phyloP scores from a whole-genome alignment of 2,329 filamentous ascomycete genomes.

The Pseudocercospora vitis region DNA sequence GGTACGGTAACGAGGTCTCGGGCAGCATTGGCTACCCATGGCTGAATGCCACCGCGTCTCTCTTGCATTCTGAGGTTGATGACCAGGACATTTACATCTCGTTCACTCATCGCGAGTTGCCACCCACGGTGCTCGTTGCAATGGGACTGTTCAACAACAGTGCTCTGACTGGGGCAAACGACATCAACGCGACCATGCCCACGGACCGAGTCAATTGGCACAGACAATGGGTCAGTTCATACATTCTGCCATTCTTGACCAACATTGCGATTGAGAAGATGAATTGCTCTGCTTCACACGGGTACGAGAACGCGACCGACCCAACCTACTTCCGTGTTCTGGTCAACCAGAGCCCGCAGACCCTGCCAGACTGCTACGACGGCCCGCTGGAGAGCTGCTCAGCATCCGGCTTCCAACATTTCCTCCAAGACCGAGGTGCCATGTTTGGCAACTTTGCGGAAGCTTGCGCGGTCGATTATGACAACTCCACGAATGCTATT shows the following conservation, averaged over 20 bases:
- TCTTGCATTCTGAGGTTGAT: slow-evolving; percentile 49
- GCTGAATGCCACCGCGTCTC: slow-evolving; percentile 60
- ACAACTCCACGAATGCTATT: slow-evolving; percentile 45
- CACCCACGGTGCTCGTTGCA: slow-evolving; percentile 65
- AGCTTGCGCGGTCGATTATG: slow-evolving; percentile 45
- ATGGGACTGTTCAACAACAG: slow-evolving; percentile 71
- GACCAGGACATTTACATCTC: slow-evolving; percentile 64
- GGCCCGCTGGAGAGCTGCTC: slow-evolving; percentile 55
- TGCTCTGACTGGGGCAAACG: slow-evolving; percentile 52
- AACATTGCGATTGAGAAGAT: slow-evolving; percentile 67
- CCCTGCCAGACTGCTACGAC: slow-evolving; percentile 49
- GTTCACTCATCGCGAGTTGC: slow-evolving; percentile 69
- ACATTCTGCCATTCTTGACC: slow-evolving; percentile 64
- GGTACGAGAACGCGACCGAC: slow-evolving; percentile 48
- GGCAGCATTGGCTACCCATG: slow-evolving; percentile 65
- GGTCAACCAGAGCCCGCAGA: slow-evolving; percentile 54
- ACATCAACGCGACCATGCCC: slow-evolving; percentile 66
- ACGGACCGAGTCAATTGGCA: slow-evolving; percentile 61
- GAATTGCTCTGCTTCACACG: slow-evolving; percentile 58
- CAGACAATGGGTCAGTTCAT: slow-evolving; percentile 63
- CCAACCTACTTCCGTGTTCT: slow-evolving; percentile 51
- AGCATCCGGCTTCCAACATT: slow-evolving; percentile 44
- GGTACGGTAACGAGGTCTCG: slow-evolving; percentile 61
- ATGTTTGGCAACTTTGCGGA: slow-evolving; percentile 47
- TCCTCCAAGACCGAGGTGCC: slow-evolving; percentile 45